These are phyloP conservation scores for Leptodermis oblonga DNA, from an alignment of 257 asterid genomes.

Conservation along the genomic window DNA sequence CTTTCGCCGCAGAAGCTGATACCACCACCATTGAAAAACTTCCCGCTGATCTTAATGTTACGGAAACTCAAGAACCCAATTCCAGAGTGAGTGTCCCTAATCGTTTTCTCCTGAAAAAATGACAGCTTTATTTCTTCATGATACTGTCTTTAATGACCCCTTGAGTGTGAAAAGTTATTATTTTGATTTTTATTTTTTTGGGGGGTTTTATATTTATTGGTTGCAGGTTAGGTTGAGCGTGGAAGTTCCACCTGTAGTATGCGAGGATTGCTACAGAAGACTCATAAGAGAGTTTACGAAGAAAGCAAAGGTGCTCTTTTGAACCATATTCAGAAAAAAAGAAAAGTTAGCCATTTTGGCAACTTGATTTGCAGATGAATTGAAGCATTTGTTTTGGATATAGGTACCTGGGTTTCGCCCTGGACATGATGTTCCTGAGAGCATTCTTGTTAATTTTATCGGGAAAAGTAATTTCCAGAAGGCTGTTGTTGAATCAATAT, in stretches of 20 bases:
- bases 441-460: conserved; percentile 53
- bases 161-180: background rate
- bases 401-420: conserved; percentile 99
- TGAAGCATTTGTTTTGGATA: conserved; percentile 12
- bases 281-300: conserved; percentile 65
- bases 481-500: conserved; percentile 78
- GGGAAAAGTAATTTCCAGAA: conserved; percentile 65
- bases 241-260: conserved; percentile 78
- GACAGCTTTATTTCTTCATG: background rate
- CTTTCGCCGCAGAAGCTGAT: conserved; percentile 40
- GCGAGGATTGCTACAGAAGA: conserved; percentile 69
- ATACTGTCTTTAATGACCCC: background rate
- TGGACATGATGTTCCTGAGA: conserved; percentile 85
- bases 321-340: too few species aligned
- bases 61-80: conserved; percentile 65
- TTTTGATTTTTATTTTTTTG: background rate
- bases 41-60: conserved; percentile 71
- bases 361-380: background rate
- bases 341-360: background rate
- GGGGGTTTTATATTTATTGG: background rate
- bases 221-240: conserved; percentile 74
- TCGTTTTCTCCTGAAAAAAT: too few species aligned
- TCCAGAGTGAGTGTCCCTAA: conserved; percentile 53
- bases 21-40: conserved; percentile 52
- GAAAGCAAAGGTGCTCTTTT: conserved; percentile 57